phyloP scores from a whole-genome alignment of 495 filamentous ascomycete genomes.

The Podospora sp. region DNA sequence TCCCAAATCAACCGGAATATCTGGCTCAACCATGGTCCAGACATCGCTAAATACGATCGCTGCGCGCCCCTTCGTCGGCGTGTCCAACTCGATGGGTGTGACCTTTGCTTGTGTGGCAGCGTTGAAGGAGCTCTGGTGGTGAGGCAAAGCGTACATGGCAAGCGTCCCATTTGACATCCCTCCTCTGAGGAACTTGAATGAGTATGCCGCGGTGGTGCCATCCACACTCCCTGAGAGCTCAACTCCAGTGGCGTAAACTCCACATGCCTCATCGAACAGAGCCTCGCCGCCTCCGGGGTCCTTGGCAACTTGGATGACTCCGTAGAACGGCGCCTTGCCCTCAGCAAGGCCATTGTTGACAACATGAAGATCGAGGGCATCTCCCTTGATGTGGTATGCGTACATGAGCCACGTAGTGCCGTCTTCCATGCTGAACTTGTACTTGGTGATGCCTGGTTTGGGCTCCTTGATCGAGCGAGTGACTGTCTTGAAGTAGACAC shows the following conservation, averaged over 20 bases:
- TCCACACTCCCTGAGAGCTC: conserved; percentile 64
- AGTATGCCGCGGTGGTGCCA: conserved; percentile 68
- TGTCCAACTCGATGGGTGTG: conserved; percentile 66
- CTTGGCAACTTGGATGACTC: conserved; percentile 82
- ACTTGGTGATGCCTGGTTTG: conserved; percentile 73
- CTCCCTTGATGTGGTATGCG: conserved; percentile 57
- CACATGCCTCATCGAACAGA: conserved; percentile 73
- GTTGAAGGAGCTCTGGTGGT: conserved; percentile 80
- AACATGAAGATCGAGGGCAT: conserved; percentile 48
- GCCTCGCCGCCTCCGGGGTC: conserved; percentile 62
- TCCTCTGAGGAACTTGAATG: conserved; percentile 66
- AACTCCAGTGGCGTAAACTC: conserved; percentile 68
- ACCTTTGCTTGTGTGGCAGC: conserved; percentile 53
- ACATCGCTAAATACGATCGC: conserved; percentile 70
- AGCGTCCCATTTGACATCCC: conserved; percentile 61
- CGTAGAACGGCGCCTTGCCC: conserved; percentile 54
- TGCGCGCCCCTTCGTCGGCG: conserved; percentile 84
- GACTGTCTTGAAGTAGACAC: conserved; percentile 71
- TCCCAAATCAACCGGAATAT: conserved; percentile 73
- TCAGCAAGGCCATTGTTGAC: conserved; percentile 49
- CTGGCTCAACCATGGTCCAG: conserved; percentile 76
- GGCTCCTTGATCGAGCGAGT: conserved; percentile 59
- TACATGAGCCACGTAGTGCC: conserved; percentile 80
- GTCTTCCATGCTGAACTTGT: conserved; percentile 71
- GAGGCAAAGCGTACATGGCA: conserved; percentile 87